phyloP scores from a whole-genome alignment of 768 basidiomycete genomes.

The Boletellus ananiceps region DNA sequence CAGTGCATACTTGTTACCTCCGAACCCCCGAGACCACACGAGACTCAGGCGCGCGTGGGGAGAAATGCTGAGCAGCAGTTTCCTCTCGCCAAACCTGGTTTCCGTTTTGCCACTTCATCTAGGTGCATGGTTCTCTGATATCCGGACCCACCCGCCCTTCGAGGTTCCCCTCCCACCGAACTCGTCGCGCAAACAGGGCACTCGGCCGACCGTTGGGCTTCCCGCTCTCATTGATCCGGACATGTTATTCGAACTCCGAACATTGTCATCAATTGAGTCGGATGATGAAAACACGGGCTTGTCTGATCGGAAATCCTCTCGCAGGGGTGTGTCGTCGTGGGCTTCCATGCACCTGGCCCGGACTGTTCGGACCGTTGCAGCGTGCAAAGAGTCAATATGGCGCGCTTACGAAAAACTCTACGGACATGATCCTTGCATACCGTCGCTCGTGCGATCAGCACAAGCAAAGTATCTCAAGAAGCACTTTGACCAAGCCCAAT shows the following conservation, averaged over 20 bases:
- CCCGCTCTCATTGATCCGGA: slow-evolving; percentile 27
- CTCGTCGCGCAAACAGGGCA: slow-evolving; percentile 28
- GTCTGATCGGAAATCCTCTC: slow-evolving; percentile 15
- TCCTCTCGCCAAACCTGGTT: slow-evolving; percentile 50
- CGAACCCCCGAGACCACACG: slow-evolving; percentile 58
- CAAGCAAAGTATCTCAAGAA: slow-evolving; percentile 26
- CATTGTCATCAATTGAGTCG: slow-evolving; percentile 24
- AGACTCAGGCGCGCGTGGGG: slow-evolving; percentile 62
- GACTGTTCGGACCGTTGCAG: slow-evolving; percentile 49
- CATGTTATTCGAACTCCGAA: slow-evolving; percentile 29
- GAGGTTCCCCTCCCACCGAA: slow-evolving; percentile 55
- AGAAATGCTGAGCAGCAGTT: slow-evolving; percentile 56
- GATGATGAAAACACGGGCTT: slow-evolving; percentile 25
- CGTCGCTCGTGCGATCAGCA: slow-evolving; percentile 35
- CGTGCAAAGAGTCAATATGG: slow-evolving; percentile 71
- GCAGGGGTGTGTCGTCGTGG: slow-evolving; percentile 38
- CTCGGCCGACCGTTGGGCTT: slow-evolving; percentile 14
- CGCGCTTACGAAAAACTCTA: slow-evolving; percentile 51
- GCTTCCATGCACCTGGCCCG: slow-evolving; percentile 64
- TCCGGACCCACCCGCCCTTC: slow-evolving; percentile 45
- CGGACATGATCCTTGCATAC: slow-evolving; percentile 37
- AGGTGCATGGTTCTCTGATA: slow-evolving; percentile 49
- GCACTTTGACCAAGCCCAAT: slow-evolving; percentile 16
- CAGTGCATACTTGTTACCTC: slow-evolving; percentile 14
- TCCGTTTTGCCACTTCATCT: slow-evolving; percentile 67